Evolutionary conservation across 768 basidiomycete species (phyloP).

Genomic region (Tylopilus subfusipes): DNA sequence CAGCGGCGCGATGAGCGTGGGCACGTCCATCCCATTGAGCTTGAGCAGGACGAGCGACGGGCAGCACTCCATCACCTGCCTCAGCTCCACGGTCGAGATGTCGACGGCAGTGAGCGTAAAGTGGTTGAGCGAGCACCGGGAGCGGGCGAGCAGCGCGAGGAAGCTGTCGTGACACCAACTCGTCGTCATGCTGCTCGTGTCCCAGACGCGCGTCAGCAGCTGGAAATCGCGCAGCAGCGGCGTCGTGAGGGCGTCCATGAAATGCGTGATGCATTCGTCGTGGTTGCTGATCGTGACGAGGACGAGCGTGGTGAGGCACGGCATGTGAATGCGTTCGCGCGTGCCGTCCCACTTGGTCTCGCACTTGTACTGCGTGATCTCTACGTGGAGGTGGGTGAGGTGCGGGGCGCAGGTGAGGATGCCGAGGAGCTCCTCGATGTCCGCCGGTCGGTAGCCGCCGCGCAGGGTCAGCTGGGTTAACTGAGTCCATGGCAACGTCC

Average conservation of each 20-base stretch:
- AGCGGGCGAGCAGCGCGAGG: conserved; percentile 23
- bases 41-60: conserved; percentile 30
- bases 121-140: conserved; percentile 29
- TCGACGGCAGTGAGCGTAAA: conserved; percentile 28
- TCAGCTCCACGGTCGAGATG: conserved; percentile 20
- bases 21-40: conserved; percentile 27
- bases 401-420: conserved; percentile 27
- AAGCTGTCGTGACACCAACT: conserved; percentile 31
- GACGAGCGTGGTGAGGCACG: conserved; percentile 29
- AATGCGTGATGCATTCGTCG: conserved; percentile 26
- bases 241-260: conserved; percentile 25
- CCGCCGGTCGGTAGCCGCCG: conserved; percentile 28
- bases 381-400: conserved; percentile 29
- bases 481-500: conserved; percentile 32
- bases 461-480: conserved; percentile 32
- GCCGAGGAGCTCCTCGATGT: conserved; percentile 23
- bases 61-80: conserved; percentile 27
- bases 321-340: conserved; percentile 26
- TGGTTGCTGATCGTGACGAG: conserved; percentile 30
- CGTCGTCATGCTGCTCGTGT: conserved; percentile 28
- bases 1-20: conserved; percentile 18
- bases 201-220: conserved; percentile 33
- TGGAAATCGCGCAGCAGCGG: conserved; percentile 29
- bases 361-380: conserved; percentile 30
- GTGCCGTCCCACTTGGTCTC: conserved; percentile 27